These are phyloP conservation scores for Cladophialophora carrionii DNA, from an alignment of 2,329 filamentous ascomycete genomes.

Conservation along the genomic window DNA sequence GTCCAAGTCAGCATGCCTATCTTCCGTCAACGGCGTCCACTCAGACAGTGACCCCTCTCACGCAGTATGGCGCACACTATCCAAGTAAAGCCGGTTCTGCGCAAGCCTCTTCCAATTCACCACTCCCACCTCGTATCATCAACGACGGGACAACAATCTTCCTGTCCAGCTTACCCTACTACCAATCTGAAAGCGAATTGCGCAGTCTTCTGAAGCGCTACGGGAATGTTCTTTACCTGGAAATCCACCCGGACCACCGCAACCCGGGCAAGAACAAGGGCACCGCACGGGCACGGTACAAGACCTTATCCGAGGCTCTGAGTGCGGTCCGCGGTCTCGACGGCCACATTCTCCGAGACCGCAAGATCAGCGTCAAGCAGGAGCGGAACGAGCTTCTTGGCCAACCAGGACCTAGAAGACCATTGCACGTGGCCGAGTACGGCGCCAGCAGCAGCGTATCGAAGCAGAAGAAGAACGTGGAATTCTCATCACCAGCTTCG, in stretches of 20 bases:
- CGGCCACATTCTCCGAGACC: constrained; percentile 13
- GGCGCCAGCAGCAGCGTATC: background rate
- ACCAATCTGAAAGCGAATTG: constrained; percentile 31
- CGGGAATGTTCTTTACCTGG: constrained; percentile 31
- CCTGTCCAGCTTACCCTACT: constrained; percentile 32
- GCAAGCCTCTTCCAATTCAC: background rate
- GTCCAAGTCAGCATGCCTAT: constrained; percentile 1
- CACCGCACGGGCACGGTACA: constrained; percentile 31
- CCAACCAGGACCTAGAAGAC: background rate
- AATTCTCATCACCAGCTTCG: background rate
- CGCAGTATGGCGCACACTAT: constrained; percentile 1
- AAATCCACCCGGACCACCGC: constrained; percentile 31
- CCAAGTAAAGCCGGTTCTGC: background rate
- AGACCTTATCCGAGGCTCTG: constrained; percentile 26
- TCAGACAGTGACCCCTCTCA: background rate
- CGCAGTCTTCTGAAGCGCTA: constrained; percentile 27
- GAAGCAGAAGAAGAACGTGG: constrained; percentile 11
- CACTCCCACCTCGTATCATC: constrained; percentile 10
- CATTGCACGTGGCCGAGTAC: background rate
- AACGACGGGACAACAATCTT: constrained; percentile 31
- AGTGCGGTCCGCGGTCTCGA: constrained; percentile 30
- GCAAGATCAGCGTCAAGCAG: constrained; percentile 30
- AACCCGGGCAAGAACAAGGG: constrained; percentile 32
- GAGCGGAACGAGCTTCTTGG: constrained; percentile 9
- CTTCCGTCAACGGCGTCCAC: background rate